Evolutionary conservation across 768 basidiomycete genomes (phyloP).

Genomic region (Mrakia blollopis): DNA sequence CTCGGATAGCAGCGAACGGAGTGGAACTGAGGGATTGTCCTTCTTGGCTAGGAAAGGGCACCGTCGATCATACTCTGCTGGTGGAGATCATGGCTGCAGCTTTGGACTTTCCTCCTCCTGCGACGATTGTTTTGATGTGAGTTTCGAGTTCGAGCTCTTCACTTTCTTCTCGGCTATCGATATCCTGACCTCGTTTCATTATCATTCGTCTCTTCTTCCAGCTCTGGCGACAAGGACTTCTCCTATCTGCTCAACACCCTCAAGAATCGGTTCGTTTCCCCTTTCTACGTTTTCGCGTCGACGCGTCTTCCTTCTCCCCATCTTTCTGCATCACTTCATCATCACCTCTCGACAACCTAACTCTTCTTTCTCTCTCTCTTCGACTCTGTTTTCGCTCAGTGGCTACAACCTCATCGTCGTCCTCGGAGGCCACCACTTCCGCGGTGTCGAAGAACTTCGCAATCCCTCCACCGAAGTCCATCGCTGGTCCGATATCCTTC

Average conservation of each 20-base stretch:
- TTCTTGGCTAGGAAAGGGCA: neutral
- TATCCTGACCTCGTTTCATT: neutral
- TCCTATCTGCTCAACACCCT: neutral
- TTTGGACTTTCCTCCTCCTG: neutral
- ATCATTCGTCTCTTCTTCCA: neutral
- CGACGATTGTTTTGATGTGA: neutral
- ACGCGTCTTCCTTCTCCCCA: too few species aligned
- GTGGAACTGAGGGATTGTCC: neutral
- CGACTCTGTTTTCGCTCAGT: neutral
- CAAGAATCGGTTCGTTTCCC: neutral
- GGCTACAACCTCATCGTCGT: neutral
- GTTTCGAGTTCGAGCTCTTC: too few species aligned
- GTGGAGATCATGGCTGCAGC: neutral
- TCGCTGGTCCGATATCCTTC: neutral
- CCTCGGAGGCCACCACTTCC: neutral
- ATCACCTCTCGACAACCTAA: too few species aligned
- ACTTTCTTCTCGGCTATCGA: neutral
- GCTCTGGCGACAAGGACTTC: constrained; percentile 3
- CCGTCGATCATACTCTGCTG: neutral
- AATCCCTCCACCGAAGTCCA: neutral
- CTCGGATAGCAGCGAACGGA: neutral
- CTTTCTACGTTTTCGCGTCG: too few species aligned
- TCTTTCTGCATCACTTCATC: too few species aligned
- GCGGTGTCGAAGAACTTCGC: neutral
- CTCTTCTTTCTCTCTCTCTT: neutral